Base-by-base conservation (phyloP, 148 eudicot genomes). In the Silene conica region DNA sequence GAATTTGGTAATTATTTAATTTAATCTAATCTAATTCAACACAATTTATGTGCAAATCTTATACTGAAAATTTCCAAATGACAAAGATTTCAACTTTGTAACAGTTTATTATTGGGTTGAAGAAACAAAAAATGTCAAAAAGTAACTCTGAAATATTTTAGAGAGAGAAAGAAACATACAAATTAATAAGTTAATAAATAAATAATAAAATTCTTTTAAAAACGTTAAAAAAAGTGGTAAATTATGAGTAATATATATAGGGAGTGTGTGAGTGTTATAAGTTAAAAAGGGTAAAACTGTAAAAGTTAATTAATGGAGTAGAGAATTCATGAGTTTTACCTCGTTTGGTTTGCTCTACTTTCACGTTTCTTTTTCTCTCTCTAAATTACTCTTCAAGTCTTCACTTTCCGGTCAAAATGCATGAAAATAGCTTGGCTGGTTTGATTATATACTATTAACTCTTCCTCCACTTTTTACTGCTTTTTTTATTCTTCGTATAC, bases 351-450 rank as follows among this genome's bases (percentile, higher is more conserved):
- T 57, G 61, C 22, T 57, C 21, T 57, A 21, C 21, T 57, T 57
- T 57, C 21, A 57, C 61, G 61, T 57, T 21, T 57, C 61, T 57
- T 21, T 57, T 21, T 57, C 22, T 57, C 22, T 6, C 43, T 6
- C 43, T 38, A 38, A 0, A 38, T 38, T 9, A 8, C 28, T 7
- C 43, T 38, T 6, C 43, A 38, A 38, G 43, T 38, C 9, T 57
- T 19, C 61, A 7, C 61, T n/a, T 57, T 57, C 61, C 61, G 21
- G 64, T 60, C 64, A 60, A 60, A 22, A 22, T 22, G 64, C 64
- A 60, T 21, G 23, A 60, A 60, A 60, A 60, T 60, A 22, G 64
- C 5, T 10, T 13, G 26, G 31, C 5, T 9, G 14, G 34, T 60
- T 60, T 60, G 64, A 23, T 60, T 60, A 21, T 23, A 22, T 60